Percentiles rank a stretch among this genome's conserved stretches.
These are phyloP conservation scores for Sutorius australiensis DNA, from an alignment of 768 basidiomycete genomes.

Conservation along the genomic window DNA sequence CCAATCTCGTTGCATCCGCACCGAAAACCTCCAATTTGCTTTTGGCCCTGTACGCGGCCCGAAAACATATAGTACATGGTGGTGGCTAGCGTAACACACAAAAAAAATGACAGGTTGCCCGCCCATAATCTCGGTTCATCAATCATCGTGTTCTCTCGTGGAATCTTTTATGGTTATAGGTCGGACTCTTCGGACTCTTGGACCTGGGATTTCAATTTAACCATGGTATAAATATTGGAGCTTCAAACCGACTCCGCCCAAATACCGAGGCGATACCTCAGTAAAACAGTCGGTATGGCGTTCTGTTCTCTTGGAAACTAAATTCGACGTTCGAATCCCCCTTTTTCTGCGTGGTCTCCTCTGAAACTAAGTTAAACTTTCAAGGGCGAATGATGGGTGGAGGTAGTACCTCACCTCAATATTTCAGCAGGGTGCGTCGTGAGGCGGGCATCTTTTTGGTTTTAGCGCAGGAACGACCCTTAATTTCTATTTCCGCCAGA, in stretches of 20 bases:
- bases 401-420: neutral
- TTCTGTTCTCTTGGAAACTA: slow-evolving; percentile 9
- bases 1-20: neutral
- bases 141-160: neutral
- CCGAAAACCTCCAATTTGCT: neutral
- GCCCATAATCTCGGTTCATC: neutral
- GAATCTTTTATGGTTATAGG: neutral
- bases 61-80: neutral
- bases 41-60: slow-evolving; percentile 3
- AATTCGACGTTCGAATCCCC: neutral
- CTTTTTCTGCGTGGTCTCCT: neutral
- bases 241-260: neutral
- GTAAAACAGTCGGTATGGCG: slow-evolving; percentile 5
- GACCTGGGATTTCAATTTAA: neutral
- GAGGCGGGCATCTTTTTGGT: neutral
- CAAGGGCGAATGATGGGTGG: neutral
- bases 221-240: neutral
- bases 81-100: neutral
- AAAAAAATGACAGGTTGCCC: slow-evolving; percentile 8
- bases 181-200: neutral
- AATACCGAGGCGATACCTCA: neutral
- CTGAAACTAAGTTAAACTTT: slow-evolving; percentile 10
- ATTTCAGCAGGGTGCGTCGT: neutral
- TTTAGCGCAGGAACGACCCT: neutral
- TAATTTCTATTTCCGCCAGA: neutral